A percentile compares a stretch with the other conserved stretches of the same genome.
These are phyloP conservation scores for Solanum ossicruentum DNA, from an alignment of 257 asterid species.

Conservation along the genomic window DNA sequence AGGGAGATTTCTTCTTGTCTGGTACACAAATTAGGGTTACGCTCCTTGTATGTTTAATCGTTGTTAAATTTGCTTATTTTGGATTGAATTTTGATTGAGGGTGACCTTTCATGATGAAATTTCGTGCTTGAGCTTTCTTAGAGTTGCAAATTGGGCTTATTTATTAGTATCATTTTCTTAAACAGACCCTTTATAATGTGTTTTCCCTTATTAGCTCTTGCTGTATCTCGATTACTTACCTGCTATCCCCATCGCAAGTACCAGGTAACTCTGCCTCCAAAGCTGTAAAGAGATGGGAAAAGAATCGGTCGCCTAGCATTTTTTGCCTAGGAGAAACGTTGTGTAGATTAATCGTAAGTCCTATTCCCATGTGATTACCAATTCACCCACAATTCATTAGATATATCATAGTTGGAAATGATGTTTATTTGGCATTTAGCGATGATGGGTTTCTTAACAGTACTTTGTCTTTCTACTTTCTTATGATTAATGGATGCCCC, in stretches of 20 bases:
- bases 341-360: neutral
- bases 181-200: neutral
- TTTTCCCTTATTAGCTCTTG: neutral
- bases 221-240: neutral
- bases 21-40: neutral
- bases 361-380: neutral
- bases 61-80: neutral
- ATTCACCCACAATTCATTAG: neutral
- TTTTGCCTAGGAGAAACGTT: neutral
- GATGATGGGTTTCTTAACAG: neutral
- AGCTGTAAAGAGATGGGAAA: neutral
- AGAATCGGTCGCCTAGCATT: neutral
- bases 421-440: neutral
- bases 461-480: neutral
- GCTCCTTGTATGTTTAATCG: neutral
- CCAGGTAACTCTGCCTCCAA: neutral
- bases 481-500: neutral
- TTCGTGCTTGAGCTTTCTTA: neutral
- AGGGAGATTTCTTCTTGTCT: neutral
- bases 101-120: neutral
- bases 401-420: neutral
- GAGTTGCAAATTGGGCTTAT: too few relatives aligned
- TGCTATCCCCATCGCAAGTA: neutral
- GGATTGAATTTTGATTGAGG: neutral
- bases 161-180: neutral